Evolutionary conservation across 805 yeast genomes (phyloP).

Genomic region (Maudiozyma barnettii): DNA sequence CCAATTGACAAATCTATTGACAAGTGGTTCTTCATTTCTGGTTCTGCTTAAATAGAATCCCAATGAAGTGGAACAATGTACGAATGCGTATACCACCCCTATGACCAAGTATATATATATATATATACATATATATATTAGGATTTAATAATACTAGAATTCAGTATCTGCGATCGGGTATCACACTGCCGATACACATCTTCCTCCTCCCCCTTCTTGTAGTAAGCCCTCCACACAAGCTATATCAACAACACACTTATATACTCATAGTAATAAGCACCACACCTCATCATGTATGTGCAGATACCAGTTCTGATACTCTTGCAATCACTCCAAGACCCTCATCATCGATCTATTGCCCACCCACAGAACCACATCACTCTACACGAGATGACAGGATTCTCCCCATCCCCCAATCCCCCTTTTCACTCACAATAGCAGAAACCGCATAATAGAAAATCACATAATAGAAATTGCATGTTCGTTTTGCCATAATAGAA

Average conservation of each 20-base stretch:
- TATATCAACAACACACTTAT: too few species aligned
- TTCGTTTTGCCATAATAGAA: too few species aligned
- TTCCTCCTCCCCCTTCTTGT: too few species aligned
- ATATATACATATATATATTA: neutral
- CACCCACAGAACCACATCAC: neutral
- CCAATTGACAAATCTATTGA: conserved; percentile 94
- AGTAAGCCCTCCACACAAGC: too few species aligned
- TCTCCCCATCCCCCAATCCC: neutral
- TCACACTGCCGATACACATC: neutral
- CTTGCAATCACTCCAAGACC: too few species aligned
- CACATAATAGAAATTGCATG: too few species aligned
- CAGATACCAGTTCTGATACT: too few species aligned
- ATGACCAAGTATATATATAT: neutral
- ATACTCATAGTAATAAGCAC: too few species aligned
- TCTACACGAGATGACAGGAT: neutral
- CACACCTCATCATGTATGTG: too few species aligned
- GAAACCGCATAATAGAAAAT: too few species aligned
- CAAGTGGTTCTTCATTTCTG: conserved; percentile 97
- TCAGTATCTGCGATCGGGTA: neutral
- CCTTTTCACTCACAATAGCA: neutral
- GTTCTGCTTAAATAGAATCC: conserved; percentile 38
- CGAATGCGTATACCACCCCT: neutral
- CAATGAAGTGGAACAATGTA: neutral
- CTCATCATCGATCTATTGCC: neutral
- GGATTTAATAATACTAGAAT: too few species aligned